Evolutionary conservation across 768 basidiomycete species (phyloP).

Genomic region (Cubamyces lactineus): DNA sequence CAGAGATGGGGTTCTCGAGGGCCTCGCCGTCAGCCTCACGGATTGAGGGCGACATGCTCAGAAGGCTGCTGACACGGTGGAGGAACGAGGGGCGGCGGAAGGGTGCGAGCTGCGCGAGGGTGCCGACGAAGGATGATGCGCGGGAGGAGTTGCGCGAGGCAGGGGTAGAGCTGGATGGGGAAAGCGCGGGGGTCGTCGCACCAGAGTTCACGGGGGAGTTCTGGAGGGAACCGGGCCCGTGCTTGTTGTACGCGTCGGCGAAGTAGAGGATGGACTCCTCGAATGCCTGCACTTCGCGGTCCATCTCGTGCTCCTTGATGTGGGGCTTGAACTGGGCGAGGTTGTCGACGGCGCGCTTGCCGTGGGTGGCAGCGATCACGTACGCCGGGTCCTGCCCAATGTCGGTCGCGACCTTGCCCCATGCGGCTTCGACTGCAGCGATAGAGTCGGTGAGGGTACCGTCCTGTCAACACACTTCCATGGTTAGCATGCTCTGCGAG

Average conservation of each 20-base stretch:
- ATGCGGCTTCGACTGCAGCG: slow-evolving; percentile 73
- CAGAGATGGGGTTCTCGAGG: slow-evolving; percentile 37
- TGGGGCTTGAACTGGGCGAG: slow-evolving; percentile 62
- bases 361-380: slow-evolving; percentile 78
- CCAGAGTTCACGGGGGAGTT: slow-evolving; percentile 39
- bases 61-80: slow-evolving; percentile 43
- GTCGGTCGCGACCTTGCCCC: slow-evolving; percentile 72
- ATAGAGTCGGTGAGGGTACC: slow-evolving; percentile 78
- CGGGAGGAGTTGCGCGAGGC: slow-evolving; percentile 49
- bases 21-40: slow-evolving; percentile 37
- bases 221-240: slow-evolving; percentile 43
- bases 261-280: slow-evolving; percentile 68
- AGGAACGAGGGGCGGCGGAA: slow-evolving; percentile 53
- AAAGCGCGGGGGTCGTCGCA: slow-evolving; percentile 46
- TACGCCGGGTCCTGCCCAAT: slow-evolving; percentile 67
- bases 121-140: slow-evolving; percentile 44
- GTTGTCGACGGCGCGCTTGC: slow-evolving; percentile 78
- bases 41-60: slow-evolving; percentile 41
- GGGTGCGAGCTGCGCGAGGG: slow-evolving; percentile 31
- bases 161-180: slow-evolving; percentile 43
- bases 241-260: slow-evolving; percentile 58
- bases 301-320: slow-evolving; percentile 58
- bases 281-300: slow-evolving; percentile 59
- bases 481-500: slow-evolving; percentile 9
- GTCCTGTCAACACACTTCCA: slow-evolving; percentile 45